Evolutionary conservation across 139 green algal genomes (phyloP).

Genomic region (Closterium sp.): DNA sequence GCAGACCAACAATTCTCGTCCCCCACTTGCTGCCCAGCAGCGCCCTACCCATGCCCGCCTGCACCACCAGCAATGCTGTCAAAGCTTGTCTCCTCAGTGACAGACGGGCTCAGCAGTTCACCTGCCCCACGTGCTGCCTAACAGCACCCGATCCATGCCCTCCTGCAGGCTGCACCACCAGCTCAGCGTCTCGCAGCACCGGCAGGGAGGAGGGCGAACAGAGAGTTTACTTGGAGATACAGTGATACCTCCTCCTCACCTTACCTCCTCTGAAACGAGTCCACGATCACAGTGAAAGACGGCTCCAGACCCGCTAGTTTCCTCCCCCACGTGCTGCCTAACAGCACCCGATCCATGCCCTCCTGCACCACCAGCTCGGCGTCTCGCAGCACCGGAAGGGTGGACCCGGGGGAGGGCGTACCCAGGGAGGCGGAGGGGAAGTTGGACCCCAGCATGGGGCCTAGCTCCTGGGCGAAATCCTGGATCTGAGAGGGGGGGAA

Average conservation of each 20-base stretch:
- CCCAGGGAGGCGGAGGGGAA: neutral
- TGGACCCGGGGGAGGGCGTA: neutral
- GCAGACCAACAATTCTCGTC: neutral
- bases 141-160: constrained; percentile 20
- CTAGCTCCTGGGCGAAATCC: neutral
- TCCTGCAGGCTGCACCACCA: constrained; percentile 3
- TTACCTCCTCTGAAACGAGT: constrained; percentile 36
- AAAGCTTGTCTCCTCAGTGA: neutral
- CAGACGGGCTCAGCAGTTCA: constrained; percentile 1
- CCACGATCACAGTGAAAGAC: constrained; percentile 17
- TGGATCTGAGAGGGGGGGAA: neutral
- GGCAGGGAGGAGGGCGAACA: no score
- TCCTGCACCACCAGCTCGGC: neutral
- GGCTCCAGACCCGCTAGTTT: constrained; percentile 16
- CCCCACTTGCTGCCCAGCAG: constrained; percentile 32
- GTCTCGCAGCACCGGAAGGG: neutral
- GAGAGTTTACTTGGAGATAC: no score
- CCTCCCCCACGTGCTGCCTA: constrained; percentile 19
- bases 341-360: constrained; percentile 27
- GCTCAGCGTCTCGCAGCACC: neutral
- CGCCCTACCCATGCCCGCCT: constrained; percentile 19
- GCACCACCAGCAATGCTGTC: neutral
- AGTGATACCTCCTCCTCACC: no score
- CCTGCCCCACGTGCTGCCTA: constrained; percentile 13
- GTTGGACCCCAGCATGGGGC: neutral